Evolutionary conservation across 495 filamentous ascomycete genomes (phyloP), one percentile per base, ranked within the genome.

Genomic region (Aspergillus taichungensis): DNA sequence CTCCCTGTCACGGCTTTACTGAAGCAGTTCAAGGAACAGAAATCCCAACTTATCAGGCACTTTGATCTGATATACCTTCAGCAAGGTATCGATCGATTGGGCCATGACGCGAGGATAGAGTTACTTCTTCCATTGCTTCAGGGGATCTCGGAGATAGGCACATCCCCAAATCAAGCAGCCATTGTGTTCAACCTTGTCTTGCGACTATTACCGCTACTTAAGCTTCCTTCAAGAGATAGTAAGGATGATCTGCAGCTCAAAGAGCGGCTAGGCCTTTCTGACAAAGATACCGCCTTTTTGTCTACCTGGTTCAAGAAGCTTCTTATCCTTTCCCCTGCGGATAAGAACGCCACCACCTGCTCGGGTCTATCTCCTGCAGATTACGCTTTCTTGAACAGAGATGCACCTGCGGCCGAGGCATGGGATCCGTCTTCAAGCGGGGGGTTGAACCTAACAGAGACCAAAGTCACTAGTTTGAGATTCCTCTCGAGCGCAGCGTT

Each of bases 51-150:
- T 6, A 76, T 98, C 40, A 79, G 85, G 46, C 85, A 95, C 57
- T 87, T 95, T 61, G 92, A 96, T 68, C 61, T 97, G 42, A 69
- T 84, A 29, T 95, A 94, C 62, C 81, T 95, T 29, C 87, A 94
- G 54, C 85, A 92, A 60, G 89, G 91, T 30, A 70, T 96, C 35
- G 74, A 78, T 34, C 79, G 90, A 24, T 67, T 98, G 8, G 53
- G 69, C 49, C 40, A 66, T n/a, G 55, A 70, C 42, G 83, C 85
- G 38, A 76, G 80, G 48, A 66, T 83, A 30, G 78, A 80, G 8
- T 70, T 96, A 13, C 63, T 95, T 6, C 80, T 89, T 8, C 72
- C 76, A 3, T 65, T 90, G 12, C 66, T 95, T 18, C 74, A 79
- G 52, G 86, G 83, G 33, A 83, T 96, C 34, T 74, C 78, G 1